Evolutionary conservation across 2,329 filamentous ascomycete species (phyloP), one percentile per base, ranked within the genome.

Genomic region (Tympanopsis confertula): DNA sequence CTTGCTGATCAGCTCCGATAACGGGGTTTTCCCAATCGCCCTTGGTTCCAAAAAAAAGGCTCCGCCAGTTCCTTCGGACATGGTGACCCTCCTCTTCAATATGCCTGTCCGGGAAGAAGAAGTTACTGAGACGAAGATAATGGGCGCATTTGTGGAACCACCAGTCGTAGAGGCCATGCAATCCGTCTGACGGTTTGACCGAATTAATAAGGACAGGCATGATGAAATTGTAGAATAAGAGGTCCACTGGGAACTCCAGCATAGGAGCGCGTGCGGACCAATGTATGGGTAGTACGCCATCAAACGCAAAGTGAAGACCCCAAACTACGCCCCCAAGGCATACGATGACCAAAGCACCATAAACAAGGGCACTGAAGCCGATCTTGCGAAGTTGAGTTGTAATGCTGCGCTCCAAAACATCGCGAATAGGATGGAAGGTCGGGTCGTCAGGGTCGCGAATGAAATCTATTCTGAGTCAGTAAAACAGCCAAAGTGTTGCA

Each of bases 401-500:
- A 36, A 98, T 82, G 48, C 82, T 94, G 22, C 91, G 80, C 57
- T 98, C 91, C 14, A 98, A 71, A 12, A 98, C 91, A 57, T 98
- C 91, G 26, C 93, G 84, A 4, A 98, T 89, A 0, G 91, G 91
- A 54, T 98, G 91, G 57, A 98, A 98, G 12, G 91, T 94, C 5
- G 93, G 91, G 57, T 98, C 91, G 56, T 98, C 93, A 5, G 91
- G 91, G 56, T 98, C 93, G 44, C 91, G 78, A 50, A 98, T 98
- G 57, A 98, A 98, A 64, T 95, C 81, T 85, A 43, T 37, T 5
- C 5, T 24, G 35, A 5, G 35, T 44, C n/a, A 26, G 22, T n/a
- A 7, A 26, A 15, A 20, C 3, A 10, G 14, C 17, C 5, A 2
- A 13, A 33, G 24, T 28, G 10, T 28, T 28, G 24, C 10, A n/a